Evolutionary conservation across 768 basidiomycete genomes (phyloP), one percentile per base, ranked within the genome.

Genomic region (Tricholoma terreum): DNA sequence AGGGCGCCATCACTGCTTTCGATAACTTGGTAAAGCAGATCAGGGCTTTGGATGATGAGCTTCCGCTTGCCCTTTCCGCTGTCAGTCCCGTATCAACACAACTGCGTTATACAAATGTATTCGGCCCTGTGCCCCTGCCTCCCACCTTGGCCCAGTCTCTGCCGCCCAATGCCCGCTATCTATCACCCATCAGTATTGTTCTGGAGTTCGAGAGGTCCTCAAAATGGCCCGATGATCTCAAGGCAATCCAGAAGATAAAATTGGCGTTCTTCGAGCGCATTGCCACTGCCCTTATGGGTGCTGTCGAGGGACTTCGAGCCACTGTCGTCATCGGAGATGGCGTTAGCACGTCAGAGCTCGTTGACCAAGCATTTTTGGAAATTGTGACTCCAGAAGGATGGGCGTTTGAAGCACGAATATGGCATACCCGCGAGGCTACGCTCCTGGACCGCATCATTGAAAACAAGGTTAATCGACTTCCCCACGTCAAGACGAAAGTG

Each of bases 151-250:
- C 78, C 6, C 67, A 80, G 4, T 69, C 74, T 2, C 71, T 90
- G 5, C 85, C 87, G 0, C 64, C 73, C 1, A 83, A 83, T 53
- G 84, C 89, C 9, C 81, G 83, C 9, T 89, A 87, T 66, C 67
- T 87, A 11, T 82, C 87, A 0, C 79, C 83, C 2, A 89, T 94
- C 61, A 83, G 89, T 12, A 74, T 94, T 49, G 69, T 94, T 21
- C 71, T 98, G 31, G 90, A 95, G 69, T 97, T 98, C 64, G 96
- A 98, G 68, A 90, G 88, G 59, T 96, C 94, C 0, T 85, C 88
- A 0, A 83, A 84, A 59, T 99, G 97, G 97, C 96, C 97, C 0
- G 95, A 98, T 65, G 94, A 98, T 61, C 80, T 98, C 4, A 80
- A 78, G 15, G 94, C 94, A 0, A 90, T 98, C 48, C 96, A 97